A percentile compares a stretch with the other conserved stretches of the same genome.
Evolutionary conservation across 352 stramenopile genomes (phyloP).

Genomic region (Aphanomyces stellatus): DNA sequence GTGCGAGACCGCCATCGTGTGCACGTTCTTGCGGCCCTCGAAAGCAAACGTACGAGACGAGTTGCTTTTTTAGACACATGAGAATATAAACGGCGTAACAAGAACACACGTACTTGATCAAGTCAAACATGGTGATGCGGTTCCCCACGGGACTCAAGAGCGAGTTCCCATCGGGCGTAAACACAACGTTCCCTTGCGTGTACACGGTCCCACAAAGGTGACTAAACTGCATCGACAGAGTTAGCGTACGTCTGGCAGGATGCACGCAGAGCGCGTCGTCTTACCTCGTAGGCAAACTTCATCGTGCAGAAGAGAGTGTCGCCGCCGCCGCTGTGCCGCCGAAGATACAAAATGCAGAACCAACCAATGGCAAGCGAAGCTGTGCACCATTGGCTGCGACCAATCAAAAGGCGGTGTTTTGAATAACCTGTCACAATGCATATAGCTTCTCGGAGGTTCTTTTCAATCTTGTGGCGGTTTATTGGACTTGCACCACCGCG

Average conservation of each 20-base stretch:
- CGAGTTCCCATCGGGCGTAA: conserved; percentile 89
- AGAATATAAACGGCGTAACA: not conserved
- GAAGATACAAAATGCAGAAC: conserved; percentile 11
- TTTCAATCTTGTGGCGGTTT: no score
- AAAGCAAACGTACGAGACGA: conserved; percentile 86
- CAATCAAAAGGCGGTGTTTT: conserved; percentile 15
- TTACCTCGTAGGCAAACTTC: conserved; percentile 85
- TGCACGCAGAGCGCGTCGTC: no score
- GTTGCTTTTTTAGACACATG: conserved; percentile 50
- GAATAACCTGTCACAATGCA: not conserved
- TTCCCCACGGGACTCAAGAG: conserved; percentile 90
- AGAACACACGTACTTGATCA: conserved; percentile 75
- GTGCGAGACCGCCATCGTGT: conserved; percentile 76
- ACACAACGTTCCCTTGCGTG: conserved; percentile 89
- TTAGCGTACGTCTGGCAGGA: no score
- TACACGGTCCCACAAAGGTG: conserved; percentile 92
- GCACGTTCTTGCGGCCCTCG: conserved; percentile 87
- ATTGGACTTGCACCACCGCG: not conserved
- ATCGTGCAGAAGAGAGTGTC: conserved; percentile 28
- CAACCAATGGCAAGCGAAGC: no score
- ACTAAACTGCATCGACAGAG: conserved; percentile 75
- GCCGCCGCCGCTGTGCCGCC: conserved; percentile 12
- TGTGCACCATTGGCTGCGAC: conserved; percentile 7
- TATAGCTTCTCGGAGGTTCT: no score
- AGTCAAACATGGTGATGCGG: conserved; percentile 91